These are phyloP conservation scores for Stereocaulon alpinum DNA, from an alignment of 495 filamentous ascomycete species.

Conservation along the genomic window DNA sequence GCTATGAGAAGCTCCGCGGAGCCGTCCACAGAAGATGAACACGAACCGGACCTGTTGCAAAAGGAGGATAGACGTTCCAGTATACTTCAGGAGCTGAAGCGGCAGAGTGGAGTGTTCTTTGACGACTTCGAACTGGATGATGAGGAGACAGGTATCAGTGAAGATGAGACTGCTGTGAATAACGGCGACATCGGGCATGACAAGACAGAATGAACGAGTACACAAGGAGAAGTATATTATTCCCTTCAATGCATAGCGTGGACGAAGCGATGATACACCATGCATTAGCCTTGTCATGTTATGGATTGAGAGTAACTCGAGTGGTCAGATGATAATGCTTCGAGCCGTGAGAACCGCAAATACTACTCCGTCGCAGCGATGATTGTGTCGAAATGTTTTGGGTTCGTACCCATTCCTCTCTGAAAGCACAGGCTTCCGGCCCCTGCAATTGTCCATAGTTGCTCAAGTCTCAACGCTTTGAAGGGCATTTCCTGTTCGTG, in stretches of 20 bases:
- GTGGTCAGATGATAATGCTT: no score
- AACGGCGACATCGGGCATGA: conserved; percentile 11
- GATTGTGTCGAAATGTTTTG: no score
- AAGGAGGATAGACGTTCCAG: conserved; percentile 28
- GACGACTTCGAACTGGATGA: conserved; percentile 31
- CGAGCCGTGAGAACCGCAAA: no score
- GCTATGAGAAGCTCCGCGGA: conserved; percentile 6
- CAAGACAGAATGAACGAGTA: conserved; percentile 1
- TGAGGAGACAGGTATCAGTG: conserved; percentile 23
- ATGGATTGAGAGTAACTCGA: no score
- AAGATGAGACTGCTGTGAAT: conserved; percentile 13
- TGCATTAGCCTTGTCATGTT: no score
- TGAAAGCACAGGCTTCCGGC: no score
- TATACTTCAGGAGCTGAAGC: conserved; percentile 47
- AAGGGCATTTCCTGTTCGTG: no score
- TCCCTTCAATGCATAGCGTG: neutral
- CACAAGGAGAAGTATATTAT: no score
- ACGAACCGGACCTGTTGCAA: conserved; percentile 21
- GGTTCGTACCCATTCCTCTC: no score
- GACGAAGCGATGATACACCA: neutral
- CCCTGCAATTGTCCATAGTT: no score
- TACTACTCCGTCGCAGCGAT: no score
- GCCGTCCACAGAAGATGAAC: conserved; percentile 7
- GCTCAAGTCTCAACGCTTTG: no score
- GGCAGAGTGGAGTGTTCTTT: conserved; percentile 54